These are phyloP conservation scores for Angomonas deanei DNA, from an alignment of 208 protist genomes.

Conservation along the genomic window DNA sequence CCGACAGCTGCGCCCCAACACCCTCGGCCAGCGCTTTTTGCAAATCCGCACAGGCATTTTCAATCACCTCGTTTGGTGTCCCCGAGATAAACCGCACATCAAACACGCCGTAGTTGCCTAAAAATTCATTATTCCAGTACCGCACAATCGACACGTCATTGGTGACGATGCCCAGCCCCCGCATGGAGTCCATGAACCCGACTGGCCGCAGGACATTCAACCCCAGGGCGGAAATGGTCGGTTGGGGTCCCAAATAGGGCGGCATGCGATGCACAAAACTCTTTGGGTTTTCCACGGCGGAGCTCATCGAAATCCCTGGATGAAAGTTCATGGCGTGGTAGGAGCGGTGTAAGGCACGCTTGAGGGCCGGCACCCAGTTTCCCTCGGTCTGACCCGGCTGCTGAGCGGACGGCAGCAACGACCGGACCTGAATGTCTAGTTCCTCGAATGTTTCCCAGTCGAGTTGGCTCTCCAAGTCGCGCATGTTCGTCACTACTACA, in stretches of 20 bases:
- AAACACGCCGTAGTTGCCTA: slow-evolving; percentile 83
- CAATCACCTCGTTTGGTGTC: slow-evolving; percentile 47
- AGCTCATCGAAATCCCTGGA: slow-evolving; percentile 64
- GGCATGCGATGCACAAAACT: slow-evolving; percentile 82
- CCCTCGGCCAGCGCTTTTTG: slow-evolving; percentile 18
- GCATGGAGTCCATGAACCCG: slow-evolving; percentile 76
- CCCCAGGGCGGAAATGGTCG: slow-evolving; percentile 25
- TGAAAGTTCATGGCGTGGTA: slow-evolving; percentile 66
- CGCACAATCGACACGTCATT: slow-evolving; percentile 84
- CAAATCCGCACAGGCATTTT: slow-evolving; percentile 19
- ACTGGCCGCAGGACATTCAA: slow-evolving; percentile 79
- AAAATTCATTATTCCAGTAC: slow-evolving; percentile 87
- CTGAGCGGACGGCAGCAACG: slow-evolving; percentile 17
- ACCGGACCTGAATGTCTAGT: slow-evolving; percentile 66
- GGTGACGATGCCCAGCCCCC: slow-evolving; percentile 60
- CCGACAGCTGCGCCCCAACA: slow-evolving; percentile 32
- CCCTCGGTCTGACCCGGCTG: background rate
- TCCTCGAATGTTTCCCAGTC: slow-evolving; percentile 67
- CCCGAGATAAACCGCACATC: slow-evolving; percentile 75
- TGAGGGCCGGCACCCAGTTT: slow-evolving; percentile 71
- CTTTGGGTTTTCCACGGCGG: slow-evolving; percentile 61
- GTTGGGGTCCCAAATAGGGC: slow-evolving; percentile 28
- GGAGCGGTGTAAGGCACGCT: slow-evolving; percentile 74
- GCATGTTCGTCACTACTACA: slow-evolving; percentile 22
- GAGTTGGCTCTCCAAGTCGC: slow-evolving; percentile 68